Evolutionary conservation across 345 rosid genomes (phyloP), one percentile per base, ranked within the genome.

Genomic region (Eucalyptus fibrosa): DNA sequence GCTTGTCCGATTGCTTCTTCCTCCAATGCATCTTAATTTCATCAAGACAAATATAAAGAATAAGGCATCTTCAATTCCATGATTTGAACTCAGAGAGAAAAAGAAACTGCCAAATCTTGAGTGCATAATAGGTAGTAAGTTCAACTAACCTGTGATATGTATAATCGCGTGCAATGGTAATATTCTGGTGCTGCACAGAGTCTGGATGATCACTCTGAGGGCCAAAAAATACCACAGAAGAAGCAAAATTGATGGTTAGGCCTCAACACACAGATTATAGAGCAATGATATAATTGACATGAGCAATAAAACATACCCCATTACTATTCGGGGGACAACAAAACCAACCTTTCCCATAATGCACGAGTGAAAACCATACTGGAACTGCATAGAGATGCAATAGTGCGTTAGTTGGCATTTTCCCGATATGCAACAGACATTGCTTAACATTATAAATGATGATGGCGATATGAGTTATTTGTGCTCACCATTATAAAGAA

Each of bases 111-210:
- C 59, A 32, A 34, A 28, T 69, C 87, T 23, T 23, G 86, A 67
- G 40, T 59, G 44, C 13, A 86, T 34, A n/a, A 28, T 7, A 80
- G 16, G 50, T 51, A 18, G 6, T 6, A 24, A 9, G 19, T 81
- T 69, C 50, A 13, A 15, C 80, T 42, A 88, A 96, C 99, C 95
- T 96, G 99, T n/a, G 97, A 69, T 69, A n/a, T 34, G 94, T 50
- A 97, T 96, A 26, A 96, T 94, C 18, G 97, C 97, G 37, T 96
- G 94, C 18, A 97, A 93, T 2, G 99, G 99, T 34, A 97, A 91
- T 51, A 98, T 97, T 77, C 97, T 96, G 91, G 93, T 94, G 89
- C 96, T 95, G 91, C 98, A 96, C 13, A 95, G 90, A 87, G 95
- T 92, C 95, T 96, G 99, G 83, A 96, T 89, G 49, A 95, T 50